Evolutionary conservation across 2,329 filamentous ascomycete genomes (phyloP), one percentile per base, ranked within the genome.

Genomic region (Macrophomina pseudophaseolina): DNA sequence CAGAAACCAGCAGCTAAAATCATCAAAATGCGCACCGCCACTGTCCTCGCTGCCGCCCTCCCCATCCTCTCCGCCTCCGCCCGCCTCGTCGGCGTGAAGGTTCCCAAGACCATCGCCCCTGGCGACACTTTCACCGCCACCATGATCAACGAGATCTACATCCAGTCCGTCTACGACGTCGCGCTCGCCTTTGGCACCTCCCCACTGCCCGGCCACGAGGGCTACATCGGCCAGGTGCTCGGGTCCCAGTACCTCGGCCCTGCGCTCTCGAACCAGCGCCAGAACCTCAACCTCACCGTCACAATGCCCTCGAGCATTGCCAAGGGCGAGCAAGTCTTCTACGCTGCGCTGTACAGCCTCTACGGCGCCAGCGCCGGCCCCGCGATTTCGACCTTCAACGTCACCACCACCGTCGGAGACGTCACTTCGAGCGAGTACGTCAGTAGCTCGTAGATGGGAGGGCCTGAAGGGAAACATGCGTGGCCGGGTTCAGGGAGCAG

Each of bases 121-220:
- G 80, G 79, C 68, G 63, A 66, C 40, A 71, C 74, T 51, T 78
- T 82, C 73, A 71, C 74, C 35, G 75, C 80, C 71, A 75, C 75
- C 23, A 76, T 85, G 68, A 53, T 75, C 49, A 79, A 77, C 51
- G 73, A 78, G 56, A 76, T 78, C 74, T 83, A 82, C 75, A 80
- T 82, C 72, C 82, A 84, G 72, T 65, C 74, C 62, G 79, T 82
- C 35, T 72, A 76, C 69, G 82, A 85, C 68, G 73, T 84, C 2
- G 76, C 81, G 63, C 76, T 83, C 9, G 80, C 78, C 33, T 82
- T 82, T 69, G 82, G 82, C 44, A 78, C 75, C 68, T 59, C 68
- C 3, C 56, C 70, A 1, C 67, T 70, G 1, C 63, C 69, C 1
- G 72, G 76, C 70, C 76, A 69, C 68, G 70, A 71, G 0, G 66